Evolutionary conservation across 495 filamentous ascomycete genomes (phyloP), one percentile per base, ranked within the genome.

Genomic region (Rhypophila decipiens): DNA sequence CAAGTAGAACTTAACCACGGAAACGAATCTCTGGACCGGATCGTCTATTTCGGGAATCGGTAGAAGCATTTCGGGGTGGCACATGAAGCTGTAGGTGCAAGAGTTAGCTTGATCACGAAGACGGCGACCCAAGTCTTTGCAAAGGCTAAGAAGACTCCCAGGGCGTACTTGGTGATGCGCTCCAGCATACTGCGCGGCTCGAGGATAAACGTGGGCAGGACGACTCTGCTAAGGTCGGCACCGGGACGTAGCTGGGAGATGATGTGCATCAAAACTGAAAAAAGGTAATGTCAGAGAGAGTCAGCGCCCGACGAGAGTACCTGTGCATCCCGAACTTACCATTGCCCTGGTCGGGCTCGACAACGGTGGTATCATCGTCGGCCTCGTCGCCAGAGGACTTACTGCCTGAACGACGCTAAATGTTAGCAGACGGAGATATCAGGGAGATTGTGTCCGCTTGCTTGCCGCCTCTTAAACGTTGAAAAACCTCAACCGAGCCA

Each of bases 111-210:
- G 23, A 15, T 8, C 40, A 11, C 22, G 22, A 12, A 11, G 13
- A 5, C 10, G 5, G 18, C 37, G 37, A 41, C 12, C 9, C 20
- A 18, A 5, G 2, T 20, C 5, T 34, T 18, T 24, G 24, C 1
- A 13, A 8, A 39, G 17, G 13, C 36, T 8, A 8, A n/a, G 15
- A 17, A 8, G 7, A 8, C 20, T n/a, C 24, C 15, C 24, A 36
- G 5, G 33, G 24, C 74, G 44, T 77, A 96, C 90, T 98, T 99
- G 58, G 93, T 99, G 56, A 99, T 99, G 27, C 93, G 78, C 70
- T 99, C 93, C 59, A 99, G 68, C 93, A 99, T 99, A 51, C 90
- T 95, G 59, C 88, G 83, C 3, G 93, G 93, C 65, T 99, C 93
- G 41, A 99, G 76, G 56, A 99, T 99, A 68, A 99, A 99, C 27